These are phyloP conservation scores for Suillus bovinus DNA, from an alignment of 768 basidiomycete species.

Conservation along the genomic window DNA sequence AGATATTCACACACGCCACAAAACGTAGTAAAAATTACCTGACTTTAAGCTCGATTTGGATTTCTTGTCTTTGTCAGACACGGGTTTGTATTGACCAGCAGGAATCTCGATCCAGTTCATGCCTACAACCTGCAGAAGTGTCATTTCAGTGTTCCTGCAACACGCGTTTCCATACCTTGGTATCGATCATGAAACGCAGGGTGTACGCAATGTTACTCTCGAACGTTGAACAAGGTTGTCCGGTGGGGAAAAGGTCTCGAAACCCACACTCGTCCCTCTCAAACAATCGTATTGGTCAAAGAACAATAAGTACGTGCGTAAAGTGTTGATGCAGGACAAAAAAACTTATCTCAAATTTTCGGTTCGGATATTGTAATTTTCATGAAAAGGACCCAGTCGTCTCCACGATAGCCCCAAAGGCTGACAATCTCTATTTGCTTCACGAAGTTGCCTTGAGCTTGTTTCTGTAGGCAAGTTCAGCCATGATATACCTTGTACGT, in stretches of 20 bases:
- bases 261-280: slow-evolving; percentile 75
- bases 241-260: slow-evolving; percentile 53
- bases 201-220: slow-evolving; percentile 94
- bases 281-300: slow-evolving; percentile 52
- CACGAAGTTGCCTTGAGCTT: slow-evolving; percentile 41
- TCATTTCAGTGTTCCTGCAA: slow-evolving; percentile 2
- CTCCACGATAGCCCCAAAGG: slow-evolving; percentile 88
- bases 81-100: slow-evolving; percentile 75
- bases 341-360: slow-evolving; percentile 86
- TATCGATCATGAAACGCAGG: slow-evolving; percentile 97
- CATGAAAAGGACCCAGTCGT: slow-evolving; percentile 77
- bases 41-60: slow-evolving; percentile 85
- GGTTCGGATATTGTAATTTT: slow-evolving; percentile 79
- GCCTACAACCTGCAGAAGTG: slow-evolving; percentile 70
- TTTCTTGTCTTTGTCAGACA: slow-evolving; percentile 55
- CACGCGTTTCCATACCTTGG: slow-evolving; percentile 56
- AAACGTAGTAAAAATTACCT: slow-evolving; percentile 45
- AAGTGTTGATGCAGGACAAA: slow-evolving; percentile 3
- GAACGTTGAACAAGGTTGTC: slow-evolving; percentile 62
- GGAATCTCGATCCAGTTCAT: slow-evolving; percentile 99
- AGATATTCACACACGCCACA: slow-evolving; percentile 7
- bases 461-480: slow-evolving; percentile 16
- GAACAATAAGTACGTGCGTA: slow-evolving; percentile 17
- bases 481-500: neutral
- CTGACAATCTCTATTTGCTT: slow-evolving; percentile 60